Evolutionary conservation across 1,284 basidiomycete species (phyloP).

Genomic region (Cryptococcus jaspeensis): DNA sequence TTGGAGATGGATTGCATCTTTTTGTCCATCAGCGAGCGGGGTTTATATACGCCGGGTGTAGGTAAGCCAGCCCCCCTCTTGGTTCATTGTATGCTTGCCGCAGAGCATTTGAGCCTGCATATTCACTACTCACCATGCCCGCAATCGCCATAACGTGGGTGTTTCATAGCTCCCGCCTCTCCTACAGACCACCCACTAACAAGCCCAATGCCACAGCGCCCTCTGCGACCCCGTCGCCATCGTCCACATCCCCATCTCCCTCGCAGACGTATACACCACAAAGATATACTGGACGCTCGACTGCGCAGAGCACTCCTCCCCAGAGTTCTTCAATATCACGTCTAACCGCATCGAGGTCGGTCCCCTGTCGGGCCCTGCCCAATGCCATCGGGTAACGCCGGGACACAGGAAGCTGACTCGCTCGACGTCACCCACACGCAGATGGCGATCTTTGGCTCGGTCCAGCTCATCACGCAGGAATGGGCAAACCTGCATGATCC

Average conservation of each 20-base stretch:
- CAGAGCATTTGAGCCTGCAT: too few relatives aligned
- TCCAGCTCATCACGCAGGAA: slow-evolving; percentile 30
- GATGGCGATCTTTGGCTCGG: slow-evolving; percentile 43
- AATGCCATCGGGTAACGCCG: too few relatives aligned
- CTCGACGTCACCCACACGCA: slow-evolving; percentile 11
- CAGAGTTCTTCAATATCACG: slow-evolving; percentile 47
- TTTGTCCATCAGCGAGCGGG: too few relatives aligned
- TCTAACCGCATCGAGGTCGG: slow-evolving; percentile 44
- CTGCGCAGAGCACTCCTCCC: slow-evolving; percentile 21
- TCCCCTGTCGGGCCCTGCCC: background rate
- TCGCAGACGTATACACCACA: slow-evolving; percentile 22
- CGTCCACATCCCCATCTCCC: slow-evolving; percentile 40
- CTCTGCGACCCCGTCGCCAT: slow-evolving; percentile 38
- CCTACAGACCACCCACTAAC: background rate
- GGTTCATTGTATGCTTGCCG: too few relatives aligned
- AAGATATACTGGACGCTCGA: slow-evolving; percentile 45
- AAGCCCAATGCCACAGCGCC: slow-evolving; percentile 18
- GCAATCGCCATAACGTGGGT: slow-evolving; percentile 3
- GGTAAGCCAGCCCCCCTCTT: too few relatives aligned
- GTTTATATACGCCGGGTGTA: too few relatives aligned
- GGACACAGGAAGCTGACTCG: background rate
- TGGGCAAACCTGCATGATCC: slow-evolving; percentile 24
- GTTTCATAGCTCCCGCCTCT: background rate
- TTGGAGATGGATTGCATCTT: too few relatives aligned
- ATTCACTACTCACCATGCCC: background rate